Evolutionary conservation across 768 basidiomycete genomes (phyloP), one percentile per base, ranked within the genome.

Genomic region (Pleurotus ostreatus): DNA sequence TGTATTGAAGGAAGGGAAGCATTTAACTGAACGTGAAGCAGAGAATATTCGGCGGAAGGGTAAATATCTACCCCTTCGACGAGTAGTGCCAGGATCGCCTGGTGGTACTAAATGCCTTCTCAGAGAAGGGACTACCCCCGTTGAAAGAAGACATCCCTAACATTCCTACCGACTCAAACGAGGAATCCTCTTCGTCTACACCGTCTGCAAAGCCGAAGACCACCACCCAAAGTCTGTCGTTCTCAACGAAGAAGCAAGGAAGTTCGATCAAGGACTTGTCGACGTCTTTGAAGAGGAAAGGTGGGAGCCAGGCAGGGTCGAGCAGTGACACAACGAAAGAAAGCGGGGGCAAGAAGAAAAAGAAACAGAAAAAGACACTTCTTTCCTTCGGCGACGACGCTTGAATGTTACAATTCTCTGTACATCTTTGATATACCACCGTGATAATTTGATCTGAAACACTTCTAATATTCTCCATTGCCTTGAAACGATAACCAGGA

Each of bases 1-100:
- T 2, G 94, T 96, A 7, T 67, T 97, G 61, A 92, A 82, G 65
- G 82, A 88, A 61, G 94, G 94, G 23, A 95, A 92, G 66, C 94
- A 97, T 74, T 76, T 97, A 43, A 83, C 82, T 1, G 86, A 80
- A 59, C 72, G 79, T 55, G 91, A 96, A 63, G 92, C 79, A 3
- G 87, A 91, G 76, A 87, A 90, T 65, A 78, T 89, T 62, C 77
- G 78, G 54, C 81, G 90, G 55, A 83, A 80, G 78, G 88, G 91
- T 91, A 57, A 49, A 75, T 63, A 22, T 18, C 15, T 18, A 23
- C 1, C 22, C 30, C 20, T 46, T 30, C 25, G 7, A 56, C 40
- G 15, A 44, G 22, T 23, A 23, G 26, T 34, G 11, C 48, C 49
- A n/a, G 16, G 63, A 37, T 49, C 57, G 39, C 55, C 13, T 60